Conservation (phyloP, 306 rosid species). For the Betula pendula region DNA sequence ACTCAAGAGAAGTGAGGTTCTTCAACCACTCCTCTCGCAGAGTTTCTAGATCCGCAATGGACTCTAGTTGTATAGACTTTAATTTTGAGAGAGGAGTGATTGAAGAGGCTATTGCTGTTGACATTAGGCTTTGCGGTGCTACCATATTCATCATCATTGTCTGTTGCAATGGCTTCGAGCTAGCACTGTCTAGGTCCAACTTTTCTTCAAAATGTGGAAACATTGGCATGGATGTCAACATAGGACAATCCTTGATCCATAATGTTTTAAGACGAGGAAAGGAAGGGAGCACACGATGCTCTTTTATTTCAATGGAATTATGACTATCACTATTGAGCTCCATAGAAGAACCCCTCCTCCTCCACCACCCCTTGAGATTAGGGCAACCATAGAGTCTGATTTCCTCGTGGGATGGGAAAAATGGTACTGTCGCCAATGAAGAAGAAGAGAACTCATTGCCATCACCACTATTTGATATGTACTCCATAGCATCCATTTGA, state of each 20-base stretch:
- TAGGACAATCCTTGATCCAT: background rate
- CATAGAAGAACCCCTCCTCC: background rate
- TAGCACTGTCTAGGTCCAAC: background rate
- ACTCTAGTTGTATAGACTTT: background rate
- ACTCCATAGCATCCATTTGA: background rate
- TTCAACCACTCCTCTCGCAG: background rate
- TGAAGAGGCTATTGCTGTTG: no score
- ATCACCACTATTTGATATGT: background rate
- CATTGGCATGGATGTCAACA: background rate
- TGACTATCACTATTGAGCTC: background rate
- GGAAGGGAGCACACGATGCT: background rate
- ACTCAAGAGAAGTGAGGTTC: background rate
- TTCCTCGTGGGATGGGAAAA: conserved; percentile 17
- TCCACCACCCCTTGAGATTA: conserved; percentile 30
- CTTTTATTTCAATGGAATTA: no score
- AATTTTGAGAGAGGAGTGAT: background rate
- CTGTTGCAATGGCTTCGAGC: background rate
- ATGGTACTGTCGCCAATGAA: background rate
- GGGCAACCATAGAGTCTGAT: background rate
- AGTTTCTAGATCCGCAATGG: background rate
- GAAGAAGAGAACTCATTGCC: background rate
- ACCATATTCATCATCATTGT: background rate
- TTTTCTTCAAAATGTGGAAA: background rate
- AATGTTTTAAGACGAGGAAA: background rate
- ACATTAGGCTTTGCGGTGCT: no score